Base-by-base conservation (phyloP, 2,329 filamentous ascomycete genomes). In the Xylariomycetidae sp. region DNA sequence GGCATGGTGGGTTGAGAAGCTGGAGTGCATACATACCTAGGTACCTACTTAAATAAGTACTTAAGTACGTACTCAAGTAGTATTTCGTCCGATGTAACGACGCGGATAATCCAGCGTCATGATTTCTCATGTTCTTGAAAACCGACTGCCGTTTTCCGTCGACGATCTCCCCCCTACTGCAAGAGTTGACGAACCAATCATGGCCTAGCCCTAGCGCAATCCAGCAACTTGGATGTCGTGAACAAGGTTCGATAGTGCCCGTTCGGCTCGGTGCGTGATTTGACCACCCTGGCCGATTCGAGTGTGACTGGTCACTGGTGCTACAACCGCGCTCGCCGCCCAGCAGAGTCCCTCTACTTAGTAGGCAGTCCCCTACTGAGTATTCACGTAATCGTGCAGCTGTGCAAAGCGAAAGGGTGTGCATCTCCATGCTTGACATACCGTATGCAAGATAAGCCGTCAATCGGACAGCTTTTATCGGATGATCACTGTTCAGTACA, bases 51-150 rank as follows among this genome's bases (percentile, higher is more conserved):
- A 26, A 13, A 14, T 4, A 26, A 4, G 25, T 26, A 26, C 15
- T n/a, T 26, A n/a, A 13, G 25, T n/a, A 26, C 15, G 25, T 26
- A 26, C 23, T 6, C 14, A n/a, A n/a, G n/a, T n/a, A n/a, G n/a
- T n/a, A n/a, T n/a, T n/a, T n/a, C n/a, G 44, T 38, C 44, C 43
- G 47, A 52, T 53, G 50, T 47, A 51, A 53, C 50, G 37, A 40
- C 36, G 39, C 45, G 30, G 40, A 31, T 30, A 28, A 30, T 41
- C 39, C 41, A 29, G 20, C 26, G 30, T 16, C 32, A 27, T 26
- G 30, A 34, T 27, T 38, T 40, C 38, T 31, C n/a, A n/a, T n/a
- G n/a, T n/a, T 39, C 39, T 40, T 45, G 40, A 33, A 43, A 34
- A 33, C 42, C 25, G 37, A 43, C 40, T 46, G 44, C 45, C 45